Evolutionary conservation across 768 basidiomycete species (phyloP), one percentile per base, ranked within the genome.

Genomic region (Termitomyces sp.): DNA sequence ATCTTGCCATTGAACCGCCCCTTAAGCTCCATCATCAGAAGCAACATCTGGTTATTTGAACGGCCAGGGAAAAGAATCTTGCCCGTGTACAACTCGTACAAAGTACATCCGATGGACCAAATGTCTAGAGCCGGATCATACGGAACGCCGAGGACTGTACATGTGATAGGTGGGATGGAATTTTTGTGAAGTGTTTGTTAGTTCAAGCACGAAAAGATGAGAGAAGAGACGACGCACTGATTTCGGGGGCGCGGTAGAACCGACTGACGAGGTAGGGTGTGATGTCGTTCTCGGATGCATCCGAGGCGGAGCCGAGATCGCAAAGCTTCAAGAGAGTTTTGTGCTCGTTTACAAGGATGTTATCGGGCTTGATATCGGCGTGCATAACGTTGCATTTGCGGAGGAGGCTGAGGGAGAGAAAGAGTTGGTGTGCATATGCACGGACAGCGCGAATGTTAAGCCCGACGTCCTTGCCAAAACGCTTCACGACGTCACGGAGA

Each of bases 361-460:
- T 98, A 71, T 98, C 97, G 20, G 97, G 97, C 73, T 98, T 98
- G 71, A 99, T 92, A 69, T 99, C 97, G 7, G 97, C 97, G 67
- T 99, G 97, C 85, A 98, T 97, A 60, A 98, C 86, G 64, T 91
- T 93, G 60, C 86, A 82, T 75, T 98, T 98, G 64, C 86, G 84
- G 69, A 98, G 77, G 56, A 95, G 77, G 64, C 89, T 84, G 63
- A 98, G 72, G 18, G 93, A 83, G 55, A 98, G 81, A 74, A 98
- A 95, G 55, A 99, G 85, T 69, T 99, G 97, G 65, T 96, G 93
- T 33, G 97, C 88, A 70, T 99, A 99, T n/a, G 95, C 95, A 64
- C 96, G 86, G n/a, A 99, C 97, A 52, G 97, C 97, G 65, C 88
- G 85, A 67, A 98, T 89, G 67, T 98, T 97, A 26, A 99, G 77